phyloP scores from a whole-genome alignment of 768 basidiomycete species.

The Kwoniella sp. region DNA sequence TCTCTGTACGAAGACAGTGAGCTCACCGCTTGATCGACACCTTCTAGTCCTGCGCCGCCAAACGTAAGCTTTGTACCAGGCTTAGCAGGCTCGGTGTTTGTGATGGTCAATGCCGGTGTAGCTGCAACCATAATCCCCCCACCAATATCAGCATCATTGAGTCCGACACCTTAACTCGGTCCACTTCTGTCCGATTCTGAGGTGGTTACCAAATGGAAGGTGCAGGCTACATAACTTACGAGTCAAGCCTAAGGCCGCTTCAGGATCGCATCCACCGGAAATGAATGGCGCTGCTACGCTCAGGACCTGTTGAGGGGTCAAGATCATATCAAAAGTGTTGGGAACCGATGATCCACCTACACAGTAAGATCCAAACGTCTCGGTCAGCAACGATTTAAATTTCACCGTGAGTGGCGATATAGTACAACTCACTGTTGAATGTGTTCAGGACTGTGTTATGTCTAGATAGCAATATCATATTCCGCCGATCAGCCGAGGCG shows the following conservation, averaged over 20 bases:
- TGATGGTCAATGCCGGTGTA: conserved; percentile 25
- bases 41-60: conserved; percentile 12
- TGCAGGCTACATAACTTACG: conserved; percentile 30
- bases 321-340: conserved; percentile 29
- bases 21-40: conserved; percentile 12
- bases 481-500: too few relatives aligned
- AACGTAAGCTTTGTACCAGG: conserved; percentile 25
- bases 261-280: conserved; percentile 36
- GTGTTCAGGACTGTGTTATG: conserved; percentile 26
- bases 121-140: conserved; percentile 13
- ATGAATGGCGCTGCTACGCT: conserved; percentile 34
- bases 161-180: too few relatives aligned
- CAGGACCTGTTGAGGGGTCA: conserved; percentile 33
- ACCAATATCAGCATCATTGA: too few relatives aligned
- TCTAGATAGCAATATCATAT: too few relatives aligned
- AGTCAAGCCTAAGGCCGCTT: conserved; percentile 25
- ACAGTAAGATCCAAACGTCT: too few relatives aligned
- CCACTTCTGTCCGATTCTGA: too few relatives aligned
- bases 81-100: conserved; percentile 19
- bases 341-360: conserved; percentile 20
- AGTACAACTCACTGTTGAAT: conserved; percentile 14
- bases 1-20: too few relatives aligned
- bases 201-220: too few relatives aligned
- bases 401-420: too few relatives aligned
- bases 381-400: too few relatives aligned